Evolutionary conservation across 305 asterid species (phyloP), one percentile per base, ranked within the genome.

Genomic region (Fraxinus floribunda): DNA sequence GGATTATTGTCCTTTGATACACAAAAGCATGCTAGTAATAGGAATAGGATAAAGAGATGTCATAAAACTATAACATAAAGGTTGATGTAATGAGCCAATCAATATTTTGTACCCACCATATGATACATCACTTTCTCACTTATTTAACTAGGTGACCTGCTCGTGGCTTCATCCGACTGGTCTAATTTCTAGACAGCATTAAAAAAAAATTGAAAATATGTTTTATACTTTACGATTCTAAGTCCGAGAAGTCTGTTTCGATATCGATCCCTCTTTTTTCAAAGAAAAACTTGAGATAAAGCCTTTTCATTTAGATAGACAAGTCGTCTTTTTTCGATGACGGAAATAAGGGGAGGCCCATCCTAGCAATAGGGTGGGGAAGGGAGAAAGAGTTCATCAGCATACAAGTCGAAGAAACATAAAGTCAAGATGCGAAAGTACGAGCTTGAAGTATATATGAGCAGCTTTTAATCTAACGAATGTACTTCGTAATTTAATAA

Each of bases 111-210:
- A 66, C 36, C 74, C 35, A 66, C 8, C 55, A 66, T 62, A 22
- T 66, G 80, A 81, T 39, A 26, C 38, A 35, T 81, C 77, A 60
- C 29, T 76, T 60, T 75, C 77, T 26, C 10, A 52, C 2, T 34
- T 9, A 2, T 46, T 38, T 18, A 30, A 72, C 76, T 26, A 38
- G 52, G 60, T n/a, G 76, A 39, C 39, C 35, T 18, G 68, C 8
- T 57, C 64, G 8, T 57, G 68, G 24, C 68, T 16, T 57, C 60
- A 6, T n/a, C 26, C 0, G 10, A 18, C 3, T 0, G 26, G 26
- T 55, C 24, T 18, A 18, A 55, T 55, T 55, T n/a, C 7, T 55
- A 18, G 24, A 57, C 8, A 0, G 3, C 7, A 18, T 57, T 15
- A 0, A 10, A 44, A 44, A 44, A 11, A 39, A 6, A 38, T 7